A percentile compares a stretch with the other conserved stretches of the same genome.
Evolutionary conservation across 176 grass and related monocot species (phyloP).

Genomic region (Miscanthus lutarioriparius): DNA sequence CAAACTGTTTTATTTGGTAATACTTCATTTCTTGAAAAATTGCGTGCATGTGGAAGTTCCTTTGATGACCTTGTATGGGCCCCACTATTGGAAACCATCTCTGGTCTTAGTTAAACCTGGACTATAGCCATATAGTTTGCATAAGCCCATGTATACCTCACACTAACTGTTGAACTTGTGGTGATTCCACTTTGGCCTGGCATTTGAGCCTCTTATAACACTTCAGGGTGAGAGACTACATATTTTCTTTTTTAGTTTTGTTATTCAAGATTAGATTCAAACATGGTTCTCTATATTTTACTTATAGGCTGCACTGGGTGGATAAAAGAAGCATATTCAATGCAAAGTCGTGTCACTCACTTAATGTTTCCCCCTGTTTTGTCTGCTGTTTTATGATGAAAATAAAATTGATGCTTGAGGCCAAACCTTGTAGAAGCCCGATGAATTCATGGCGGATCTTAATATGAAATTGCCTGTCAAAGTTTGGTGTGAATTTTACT

Average conservation of each 20-base stretch:
- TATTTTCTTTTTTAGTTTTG: not conserved
- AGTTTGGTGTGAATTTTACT: not conserved
- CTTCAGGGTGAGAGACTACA: not conserved
- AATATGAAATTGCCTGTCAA: not conserved
- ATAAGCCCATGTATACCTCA: not conserved
- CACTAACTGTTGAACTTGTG: constrained; percentile 2
- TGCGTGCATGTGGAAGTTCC: not conserved
- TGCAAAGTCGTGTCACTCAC: not conserved
- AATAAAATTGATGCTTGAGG: not conserved
- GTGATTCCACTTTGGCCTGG: not conserved
- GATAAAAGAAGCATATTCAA: not conserved
- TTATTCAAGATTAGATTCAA: constrained; percentile 5
- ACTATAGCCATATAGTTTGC: not conserved
- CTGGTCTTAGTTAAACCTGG: not conserved
- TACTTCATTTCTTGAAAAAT: not conserved
- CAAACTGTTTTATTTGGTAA: not conserved
- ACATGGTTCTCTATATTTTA: not conserved
- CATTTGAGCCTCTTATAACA: constrained; percentile 3
- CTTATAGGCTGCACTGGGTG: not conserved
- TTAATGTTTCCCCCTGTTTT: not conserved
- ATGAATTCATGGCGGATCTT: not conserved
- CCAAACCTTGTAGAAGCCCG: not conserved
- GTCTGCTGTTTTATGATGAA: not conserved
- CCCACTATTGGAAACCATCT: not conserved
- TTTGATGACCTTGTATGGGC: not conserved